Percentiles rank a stretch among this genome's conserved stretches.
phyloP scores from a whole-genome alignment of 768 basidiomycete species.

The Glaciozyma antarctica region DNA sequence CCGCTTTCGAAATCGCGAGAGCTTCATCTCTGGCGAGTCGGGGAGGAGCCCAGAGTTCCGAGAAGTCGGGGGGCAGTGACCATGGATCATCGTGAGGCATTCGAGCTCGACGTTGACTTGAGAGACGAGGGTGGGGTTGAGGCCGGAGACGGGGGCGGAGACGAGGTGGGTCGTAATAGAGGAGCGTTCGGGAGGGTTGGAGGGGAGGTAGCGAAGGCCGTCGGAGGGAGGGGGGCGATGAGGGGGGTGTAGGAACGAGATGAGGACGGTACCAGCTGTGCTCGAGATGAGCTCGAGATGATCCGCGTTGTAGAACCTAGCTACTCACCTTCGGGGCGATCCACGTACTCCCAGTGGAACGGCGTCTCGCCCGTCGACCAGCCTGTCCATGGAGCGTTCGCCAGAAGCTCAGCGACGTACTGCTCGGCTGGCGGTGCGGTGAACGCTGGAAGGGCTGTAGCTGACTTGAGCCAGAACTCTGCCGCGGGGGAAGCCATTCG shows the following conservation, averaged over 20 bases:
- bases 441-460: constrained; percentile 19
- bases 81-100: constrained; percentile 18
- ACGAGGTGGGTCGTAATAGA: constrained; percentile 13
- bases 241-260: constrained; percentile 18
- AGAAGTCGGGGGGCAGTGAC: constrained; percentile 24
- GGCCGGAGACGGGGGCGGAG: not conserved
- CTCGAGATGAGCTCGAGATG: not conserved
- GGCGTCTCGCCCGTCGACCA: constrained; percentile 13
- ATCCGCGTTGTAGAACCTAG: not conserved
- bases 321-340: constrained; percentile 29
- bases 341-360: constrained; percentile 24
- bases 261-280: constrained; percentile 30
- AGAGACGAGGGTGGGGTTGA: constrained; percentile 7
- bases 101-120: constrained; percentile 24
- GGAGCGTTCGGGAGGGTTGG: constrained; percentile 11
- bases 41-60: constrained; percentile 12
- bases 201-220: constrained; percentile 28
- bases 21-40: constrained; percentile 22
- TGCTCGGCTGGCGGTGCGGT: constrained; percentile 12
- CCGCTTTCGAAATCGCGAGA: constrained; percentile 28
- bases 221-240: constrained; percentile 20
- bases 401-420: constrained; percentile 27
- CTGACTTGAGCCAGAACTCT: constrained; percentile 24
- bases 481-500: too few species aligned
- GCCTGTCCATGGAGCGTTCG: constrained; percentile 13